Conservation (phyloP, 2,329 filamentous ascomycete genomes). For the Fusarium neocosmosporiellum region DNA sequence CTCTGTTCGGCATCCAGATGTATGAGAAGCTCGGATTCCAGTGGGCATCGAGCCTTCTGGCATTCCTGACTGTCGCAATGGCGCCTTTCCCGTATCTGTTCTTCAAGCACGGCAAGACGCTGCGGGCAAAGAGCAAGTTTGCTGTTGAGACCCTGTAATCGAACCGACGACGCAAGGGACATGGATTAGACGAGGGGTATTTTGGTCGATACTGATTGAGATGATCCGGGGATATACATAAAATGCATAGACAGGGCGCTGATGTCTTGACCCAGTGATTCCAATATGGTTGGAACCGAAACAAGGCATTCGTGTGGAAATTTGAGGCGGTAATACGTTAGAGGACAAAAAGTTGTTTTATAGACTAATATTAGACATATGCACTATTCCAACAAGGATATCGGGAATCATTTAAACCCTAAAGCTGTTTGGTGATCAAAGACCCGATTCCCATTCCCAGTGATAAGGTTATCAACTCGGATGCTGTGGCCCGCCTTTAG, state of each 20-base stretch:
- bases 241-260: not conserved
- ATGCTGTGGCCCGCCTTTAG: not conserved
- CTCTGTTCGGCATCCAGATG: constrained; percentile 30
- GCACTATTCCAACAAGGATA: not conserved
- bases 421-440: not conserved
- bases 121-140: constrained; percentile 33
- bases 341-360: not conserved
- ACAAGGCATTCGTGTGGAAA: not conserved
- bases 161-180: no score
- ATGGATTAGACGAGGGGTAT: not conserved
- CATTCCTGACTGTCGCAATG: constrained; percentile 32
- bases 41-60: constrained; percentile 33
- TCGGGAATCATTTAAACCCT: not conserved
- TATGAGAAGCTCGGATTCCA: constrained; percentile 33
- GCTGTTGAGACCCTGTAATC: not conserved
- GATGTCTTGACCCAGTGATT: not conserved
- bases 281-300: not conserved
- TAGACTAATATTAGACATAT: not conserved
- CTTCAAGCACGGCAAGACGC: constrained; percentile 32
- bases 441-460: no score
- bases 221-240: not conserved
- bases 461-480: not conserved
- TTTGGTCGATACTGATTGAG: not conserved
- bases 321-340: not conserved
- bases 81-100: constrained; percentile 35